Percentiles rank a stretch among this genome's conserved stretches.
Conservation (phyloP, 2,329 filamentous ascomycete genomes). For the Stromatinia cepivora region DNA sequence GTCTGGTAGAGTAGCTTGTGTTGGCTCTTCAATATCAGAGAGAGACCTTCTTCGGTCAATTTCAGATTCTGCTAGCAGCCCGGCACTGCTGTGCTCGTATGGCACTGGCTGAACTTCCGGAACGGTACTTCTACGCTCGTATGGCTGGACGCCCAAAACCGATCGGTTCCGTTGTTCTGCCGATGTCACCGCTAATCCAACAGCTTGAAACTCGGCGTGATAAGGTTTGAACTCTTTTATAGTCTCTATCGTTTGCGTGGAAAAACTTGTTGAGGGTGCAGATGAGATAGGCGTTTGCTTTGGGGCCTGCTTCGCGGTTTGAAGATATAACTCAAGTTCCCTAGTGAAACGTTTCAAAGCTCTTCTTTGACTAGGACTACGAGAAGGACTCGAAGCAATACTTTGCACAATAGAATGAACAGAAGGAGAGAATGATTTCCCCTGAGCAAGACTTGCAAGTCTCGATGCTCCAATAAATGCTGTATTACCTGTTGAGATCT, state of each 20-base stretch:
- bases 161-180: conserved; percentile 43
- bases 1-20: conserved; percentile 27
- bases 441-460: conserved; percentile 14
- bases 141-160: background rate
- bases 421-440: conserved; percentile 24
- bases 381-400: conserved; percentile 40
- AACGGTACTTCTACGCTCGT: conserved; percentile 19
- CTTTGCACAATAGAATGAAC: conserved; percentile 29
- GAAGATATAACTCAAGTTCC: conserved; percentile 47
- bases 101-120: conserved; percentile 16
- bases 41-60: background rate
- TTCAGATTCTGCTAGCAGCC: background rate
- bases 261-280: conserved; percentile 41
- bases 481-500: background rate
- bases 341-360: conserved; percentile 46
- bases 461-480: conserved; percentile 19
- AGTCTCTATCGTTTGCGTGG: conserved; percentile 53
- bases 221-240: conserved; percentile 56
- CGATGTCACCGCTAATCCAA: conserved; percentile 58
- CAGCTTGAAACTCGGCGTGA: conserved; percentile 53
- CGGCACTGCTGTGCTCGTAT: background rate
- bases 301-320: conserved; percentile 44
- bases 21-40: conserved; percentile 3
- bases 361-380: conserved; percentile 47
- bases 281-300: conserved; percentile 41